Evolutionary conservation across 257 asterid species (phyloP).

Genomic region (Jacaranda mimosifolia): DNA sequence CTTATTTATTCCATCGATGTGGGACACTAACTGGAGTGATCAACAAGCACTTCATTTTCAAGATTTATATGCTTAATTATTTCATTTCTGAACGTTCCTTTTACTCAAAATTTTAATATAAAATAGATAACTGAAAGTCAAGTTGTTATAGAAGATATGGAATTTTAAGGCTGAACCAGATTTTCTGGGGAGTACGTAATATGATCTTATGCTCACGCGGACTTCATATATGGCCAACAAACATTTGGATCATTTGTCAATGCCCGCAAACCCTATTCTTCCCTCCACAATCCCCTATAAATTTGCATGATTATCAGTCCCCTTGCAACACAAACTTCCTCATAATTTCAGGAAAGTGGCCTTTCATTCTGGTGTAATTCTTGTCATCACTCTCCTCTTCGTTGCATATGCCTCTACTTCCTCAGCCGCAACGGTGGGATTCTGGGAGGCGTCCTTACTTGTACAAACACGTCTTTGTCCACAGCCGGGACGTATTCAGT

Average conservation of each 20-base stretch:
- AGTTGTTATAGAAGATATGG: not conserved
- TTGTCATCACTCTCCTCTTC: constrained; percentile 4
- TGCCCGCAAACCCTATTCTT: not conserved
- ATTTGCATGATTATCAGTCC: not conserved
- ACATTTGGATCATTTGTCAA: not conserved
- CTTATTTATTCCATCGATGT: too few relatives aligned
- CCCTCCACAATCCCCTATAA: constrained; percentile 1
- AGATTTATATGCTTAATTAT: too few relatives aligned
- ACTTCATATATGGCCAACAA: constrained; percentile 5
- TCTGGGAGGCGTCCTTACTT: not conserved
- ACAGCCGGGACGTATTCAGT: not conserved
- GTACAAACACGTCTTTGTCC: not conserved
- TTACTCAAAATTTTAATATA: not conserved
- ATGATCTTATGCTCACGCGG: not conserved
- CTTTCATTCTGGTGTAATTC: not conserved
- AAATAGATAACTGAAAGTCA: not conserved
- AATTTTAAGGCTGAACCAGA: not conserved
- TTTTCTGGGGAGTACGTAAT: not conserved
- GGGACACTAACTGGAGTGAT: too few relatives aligned
- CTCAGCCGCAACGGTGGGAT: not conserved
- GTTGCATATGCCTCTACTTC: not conserved
- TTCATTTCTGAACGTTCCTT: not conserved
- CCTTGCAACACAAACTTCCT: not conserved
- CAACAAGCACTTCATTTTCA: too few relatives aligned
- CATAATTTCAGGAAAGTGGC: constrained; percentile 14